Evolutionary conservation across 176 grass and related monocot genomes (phyloP).

Genomic region (Juncus effusus): DNA sequence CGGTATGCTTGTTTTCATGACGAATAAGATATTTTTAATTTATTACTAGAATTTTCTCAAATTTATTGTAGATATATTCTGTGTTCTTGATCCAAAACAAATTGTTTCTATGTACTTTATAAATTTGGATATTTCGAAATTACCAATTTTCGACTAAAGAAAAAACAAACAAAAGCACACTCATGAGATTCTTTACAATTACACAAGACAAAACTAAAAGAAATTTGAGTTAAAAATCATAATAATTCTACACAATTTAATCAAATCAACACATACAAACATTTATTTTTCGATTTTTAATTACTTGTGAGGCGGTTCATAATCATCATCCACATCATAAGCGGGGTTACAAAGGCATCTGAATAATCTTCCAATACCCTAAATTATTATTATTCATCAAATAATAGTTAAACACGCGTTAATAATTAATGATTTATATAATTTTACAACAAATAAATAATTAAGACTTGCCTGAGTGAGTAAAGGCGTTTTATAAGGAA

Average conservation of each 20-base stretch:
- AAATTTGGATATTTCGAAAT: no score
- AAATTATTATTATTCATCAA: constrained; percentile 1
- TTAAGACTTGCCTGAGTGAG: constrained; percentile 63
- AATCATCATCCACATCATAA: constrained; percentile 95
- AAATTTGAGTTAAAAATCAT: constrained; percentile 7
- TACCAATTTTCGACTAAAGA: no score
- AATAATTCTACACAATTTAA: constrained; percentile 6
- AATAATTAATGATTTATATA: no score
- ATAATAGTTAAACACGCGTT: no score
- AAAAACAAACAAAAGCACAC: no score
- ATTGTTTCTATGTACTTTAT: no score
- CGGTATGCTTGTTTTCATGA: no score
- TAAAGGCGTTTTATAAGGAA: constrained; percentile 79
- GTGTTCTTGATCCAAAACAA: no score
- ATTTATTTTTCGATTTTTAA: constrained; percentile 7
- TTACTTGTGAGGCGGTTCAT: constrained; percentile 45
- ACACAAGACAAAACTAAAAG: constrained; percentile 21
- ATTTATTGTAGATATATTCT: no score
- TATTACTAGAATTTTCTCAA: no score
- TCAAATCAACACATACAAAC: constrained; percentile 30
- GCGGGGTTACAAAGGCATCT: constrained; percentile 96
- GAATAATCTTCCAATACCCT: constrained; percentile 96
- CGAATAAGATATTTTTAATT: no score
- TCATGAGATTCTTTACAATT: background rate
- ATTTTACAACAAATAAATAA: no score